These are phyloP conservation scores for Catunica adiposa DNA, from an alignment of 2,329 filamentous ascomycete species.

Conservation along the genomic window DNA sequence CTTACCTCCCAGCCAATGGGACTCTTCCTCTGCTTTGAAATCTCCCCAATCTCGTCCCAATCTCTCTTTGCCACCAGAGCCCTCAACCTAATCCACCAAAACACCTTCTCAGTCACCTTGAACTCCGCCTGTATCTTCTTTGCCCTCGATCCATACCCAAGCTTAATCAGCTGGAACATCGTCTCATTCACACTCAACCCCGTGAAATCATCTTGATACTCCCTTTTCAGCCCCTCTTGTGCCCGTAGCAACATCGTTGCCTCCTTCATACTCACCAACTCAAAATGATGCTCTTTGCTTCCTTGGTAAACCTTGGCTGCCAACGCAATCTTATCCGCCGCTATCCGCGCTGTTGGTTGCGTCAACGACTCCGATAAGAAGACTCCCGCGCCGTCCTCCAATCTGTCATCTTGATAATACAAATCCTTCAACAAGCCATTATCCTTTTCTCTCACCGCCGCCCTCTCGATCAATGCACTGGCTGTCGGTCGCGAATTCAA, in stretches of 20 bases:
- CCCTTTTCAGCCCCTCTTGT: slow-evolving; percentile 74
- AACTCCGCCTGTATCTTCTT: slow-evolving; percentile 84
- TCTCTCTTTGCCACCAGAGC: slow-evolving; percentile 80
- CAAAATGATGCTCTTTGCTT: slow-evolving; percentile 60
- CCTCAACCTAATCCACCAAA: slow-evolving; percentile 73
- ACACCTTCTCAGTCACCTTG: slow-evolving; percentile 78
- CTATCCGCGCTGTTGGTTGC: slow-evolving; percentile 51
- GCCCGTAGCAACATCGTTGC: slow-evolving; percentile 63
- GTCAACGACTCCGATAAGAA: slow-evolving; percentile 70
- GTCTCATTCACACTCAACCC: slow-evolving; percentile 85
- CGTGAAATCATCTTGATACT: slow-evolving; percentile 59
- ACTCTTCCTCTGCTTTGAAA: slow-evolving; percentile 61
- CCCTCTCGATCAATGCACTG: slow-evolving; percentile 75
- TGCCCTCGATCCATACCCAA: slow-evolving; percentile 69
- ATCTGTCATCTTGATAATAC: slow-evolving; percentile 91
- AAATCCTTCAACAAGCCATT: slow-evolving; percentile 81
- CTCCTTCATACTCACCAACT: slow-evolving; percentile 63
- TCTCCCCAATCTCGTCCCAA: slow-evolving; percentile 84
- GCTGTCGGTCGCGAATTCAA: slow-evolving; percentile 76
- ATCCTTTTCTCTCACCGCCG: slow-evolving; percentile 51
- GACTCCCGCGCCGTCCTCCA: slow-evolving; percentile 73
- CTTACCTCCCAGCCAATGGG: slow-evolving; percentile 92
- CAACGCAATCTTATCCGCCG: slow-evolving; percentile 74
- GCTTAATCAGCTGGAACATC: slow-evolving; percentile 68
- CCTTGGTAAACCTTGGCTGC: slow-evolving; percentile 71